A percentile compares a stretch with the other conserved stretches of the same genome.
Evolutionary conservation across 2,329 filamentous ascomycete genomes (phyloP).

Genomic region (Cercospora sp.): DNA sequence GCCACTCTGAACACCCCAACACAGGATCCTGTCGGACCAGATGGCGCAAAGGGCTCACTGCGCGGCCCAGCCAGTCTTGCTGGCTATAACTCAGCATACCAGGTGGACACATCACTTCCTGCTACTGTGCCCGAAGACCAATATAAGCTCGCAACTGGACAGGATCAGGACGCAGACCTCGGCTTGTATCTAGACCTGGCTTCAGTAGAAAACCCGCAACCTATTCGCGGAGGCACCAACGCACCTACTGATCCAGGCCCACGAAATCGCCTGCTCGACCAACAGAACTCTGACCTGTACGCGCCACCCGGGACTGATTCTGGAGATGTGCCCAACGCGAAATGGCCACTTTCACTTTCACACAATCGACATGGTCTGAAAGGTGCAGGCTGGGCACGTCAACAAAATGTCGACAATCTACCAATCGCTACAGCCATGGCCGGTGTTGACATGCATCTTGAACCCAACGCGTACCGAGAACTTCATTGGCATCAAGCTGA

Average conservation of each 20-base stretch:
- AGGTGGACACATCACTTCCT: constrained; percentile 35
- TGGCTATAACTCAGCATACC: constrained; percentile 40
- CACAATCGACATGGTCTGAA: constrained; percentile 44
- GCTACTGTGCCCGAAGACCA: constrained; percentile 40
- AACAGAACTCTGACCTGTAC: constrained; percentile 44
- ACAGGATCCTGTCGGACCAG: constrained; percentile 30
- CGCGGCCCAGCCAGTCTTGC: constrained; percentile 37
- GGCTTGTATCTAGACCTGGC: constrained; percentile 44
- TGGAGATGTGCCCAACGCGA: constrained; percentile 43
- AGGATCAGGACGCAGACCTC: constrained; percentile 40
- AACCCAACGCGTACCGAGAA: constrained; percentile 38
- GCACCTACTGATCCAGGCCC: constrained; percentile 43
- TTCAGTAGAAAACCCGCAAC: constrained; percentile 44
- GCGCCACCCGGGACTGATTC: constrained; percentile 43
- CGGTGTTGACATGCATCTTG: constrained; percentile 44
- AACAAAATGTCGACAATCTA: constrained; percentile 43
- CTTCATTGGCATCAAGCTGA: constrained; percentile 40
- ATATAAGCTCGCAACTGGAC: constrained; percentile 41
- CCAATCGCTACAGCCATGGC: constrained; percentile 46
- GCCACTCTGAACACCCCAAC: constrained; percentile 17
- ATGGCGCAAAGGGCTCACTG: constrained; percentile 40
- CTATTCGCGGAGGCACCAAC: constrained; percentile 42
- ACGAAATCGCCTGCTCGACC: constrained; percentile 40
- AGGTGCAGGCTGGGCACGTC: constrained; percentile 44
- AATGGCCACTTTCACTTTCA: constrained; percentile 44